Evolutionary conservation across 495 filamentous ascomycete genomes (phyloP), one percentile per base, ranked within the genome.

Genomic region (Podospora anserina): DNA sequence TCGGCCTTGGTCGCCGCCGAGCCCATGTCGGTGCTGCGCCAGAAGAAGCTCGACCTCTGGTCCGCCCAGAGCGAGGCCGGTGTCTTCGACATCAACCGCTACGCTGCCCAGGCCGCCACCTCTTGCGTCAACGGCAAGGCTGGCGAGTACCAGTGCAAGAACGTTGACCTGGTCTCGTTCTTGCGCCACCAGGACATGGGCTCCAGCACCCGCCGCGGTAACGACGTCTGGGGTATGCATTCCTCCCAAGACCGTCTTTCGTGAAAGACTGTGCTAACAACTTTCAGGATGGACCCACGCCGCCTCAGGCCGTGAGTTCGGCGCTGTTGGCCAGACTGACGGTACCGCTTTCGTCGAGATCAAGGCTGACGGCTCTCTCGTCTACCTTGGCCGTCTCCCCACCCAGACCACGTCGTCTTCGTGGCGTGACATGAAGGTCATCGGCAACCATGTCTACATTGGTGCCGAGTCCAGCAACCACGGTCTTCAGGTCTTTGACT

Each of bases 101-200:
- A 75, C 72, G 78, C 72, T 68, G 72, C 80, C 27, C 44, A 61
- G 16, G 65, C 60, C 61, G 53, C 44, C 27, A 63, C 69, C 6
- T 66, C 70, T 19, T 87, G 85, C 72, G 71, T 68, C 13, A 78
- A 88, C 67, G 85, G 85, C 5, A 72, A 76, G 28, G 68, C 72
- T n/a, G 78, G 78, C 39, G 76, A 84, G 73, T 87, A 84, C 78
- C 74, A 77, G 55, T 88, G 85, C 76, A 83, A 77, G 64, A 83
- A 83, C 72, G 75, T 88, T 32, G 83, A 88, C 70, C 74, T 87
- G 28, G 81, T 82, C 70, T 78, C 81, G 70, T 88, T 88, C 74
- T 68, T 81, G 56, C 76, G 72, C 39, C 85, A 87, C 73, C 77
- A 75, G 1, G 80, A 80, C 61, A 74, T 88, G 18, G 84, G 83